Conservation (phyloP, 2,329 filamentous ascomycete species). For the Tolypocladium paradoxum region DNA sequence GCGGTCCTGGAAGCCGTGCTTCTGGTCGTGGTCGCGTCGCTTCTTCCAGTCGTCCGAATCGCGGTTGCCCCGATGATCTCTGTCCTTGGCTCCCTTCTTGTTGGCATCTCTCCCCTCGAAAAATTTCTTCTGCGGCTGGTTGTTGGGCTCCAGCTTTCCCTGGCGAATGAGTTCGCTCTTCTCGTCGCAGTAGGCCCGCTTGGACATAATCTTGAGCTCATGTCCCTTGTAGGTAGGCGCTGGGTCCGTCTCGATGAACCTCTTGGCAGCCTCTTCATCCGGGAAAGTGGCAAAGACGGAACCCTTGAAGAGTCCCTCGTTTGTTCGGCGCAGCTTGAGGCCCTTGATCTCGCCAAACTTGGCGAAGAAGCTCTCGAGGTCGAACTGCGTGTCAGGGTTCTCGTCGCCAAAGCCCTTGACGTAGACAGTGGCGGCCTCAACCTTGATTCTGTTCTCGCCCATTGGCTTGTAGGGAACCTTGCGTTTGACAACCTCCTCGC, state of each 20-base stretch:
- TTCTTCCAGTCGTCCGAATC: slow-evolving; percentile 53
- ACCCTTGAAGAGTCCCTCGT: slow-evolving; percentile 76
- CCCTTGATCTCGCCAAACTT: slow-evolving; percentile 68
- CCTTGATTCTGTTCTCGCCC: slow-evolving; percentile 50
- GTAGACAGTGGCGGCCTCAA: slow-evolving; percentile 70
- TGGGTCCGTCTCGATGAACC: slow-evolving; percentile 70
- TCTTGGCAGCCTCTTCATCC: slow-evolving; percentile 64
- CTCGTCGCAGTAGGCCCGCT: slow-evolving; percentile 75
- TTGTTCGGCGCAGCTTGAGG: slow-evolving; percentile 74
- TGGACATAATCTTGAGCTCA: slow-evolving; percentile 73
- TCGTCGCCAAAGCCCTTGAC: slow-evolving; percentile 90
- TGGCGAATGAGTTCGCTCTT: slow-evolving; percentile 63
- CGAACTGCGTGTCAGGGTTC: slow-evolving; percentile 74
- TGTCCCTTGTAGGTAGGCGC: slow-evolving; percentile 77
- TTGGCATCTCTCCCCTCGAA: slow-evolving; percentile 35
- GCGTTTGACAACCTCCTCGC: slow-evolving; percentile 62
- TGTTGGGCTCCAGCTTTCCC: slow-evolving; percentile 55
- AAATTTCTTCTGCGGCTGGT: slow-evolving; percentile 29
- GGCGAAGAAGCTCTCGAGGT: slow-evolving; percentile 86
- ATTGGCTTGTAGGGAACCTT: slow-evolving; percentile 57
- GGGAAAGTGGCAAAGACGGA: slow-evolving; percentile 93
- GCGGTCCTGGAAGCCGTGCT: slow-evolving; percentile 43
- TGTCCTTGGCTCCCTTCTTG: slow-evolving; percentile 18
- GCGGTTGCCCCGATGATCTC: slow-evolving; percentile 26
- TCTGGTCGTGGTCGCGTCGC: slow-evolving; percentile 51